These are phyloP conservation scores for Phytophthora fragariaefolia DNA, from an alignment of 352 stramenopile species.

Conservation along the genomic window DNA sequence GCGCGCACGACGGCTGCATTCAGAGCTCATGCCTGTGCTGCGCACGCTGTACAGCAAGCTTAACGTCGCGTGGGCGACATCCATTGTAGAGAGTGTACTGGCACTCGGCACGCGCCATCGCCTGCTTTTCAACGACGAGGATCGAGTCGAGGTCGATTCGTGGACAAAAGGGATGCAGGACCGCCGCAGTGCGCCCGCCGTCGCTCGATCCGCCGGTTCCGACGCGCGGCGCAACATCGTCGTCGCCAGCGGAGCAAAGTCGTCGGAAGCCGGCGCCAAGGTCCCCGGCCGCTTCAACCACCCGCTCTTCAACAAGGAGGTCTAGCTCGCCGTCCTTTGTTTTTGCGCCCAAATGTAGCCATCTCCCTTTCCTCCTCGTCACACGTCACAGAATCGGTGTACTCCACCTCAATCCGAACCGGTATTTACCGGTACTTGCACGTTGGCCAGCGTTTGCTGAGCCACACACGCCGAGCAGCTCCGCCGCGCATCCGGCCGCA, in stretches of 20 bases:
- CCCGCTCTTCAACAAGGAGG: slow-evolving; percentile 77
- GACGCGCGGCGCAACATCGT: slow-evolving; percentile 79
- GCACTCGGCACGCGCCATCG: slow-evolving; percentile 58
- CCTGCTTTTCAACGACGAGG: slow-evolving; percentile 51
- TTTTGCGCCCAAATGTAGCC: slow-evolving; percentile 3
- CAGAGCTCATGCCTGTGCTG: slow-evolving; percentile 67
- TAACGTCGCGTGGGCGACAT: slow-evolving; percentile 59
- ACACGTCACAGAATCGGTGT: slow-evolving; percentile 13
- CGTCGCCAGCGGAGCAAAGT: slow-evolving; percentile 38
- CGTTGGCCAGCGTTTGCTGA: slow-evolving; percentile 19
- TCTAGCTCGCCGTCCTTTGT: slow-evolving; percentile 10
- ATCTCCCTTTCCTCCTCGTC: slow-evolving; percentile 4
- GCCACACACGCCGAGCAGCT: slow-evolving; percentile 29
- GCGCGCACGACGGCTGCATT: slow-evolving; percentile 24
- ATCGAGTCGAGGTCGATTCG: slow-evolving; percentile 61
- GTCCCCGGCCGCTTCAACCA: slow-evolving; percentile 70
- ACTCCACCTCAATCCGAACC: neutral
- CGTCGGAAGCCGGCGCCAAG: slow-evolving; percentile 62
- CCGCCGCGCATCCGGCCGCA: neutral
- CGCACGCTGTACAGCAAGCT: slow-evolving; percentile 67
- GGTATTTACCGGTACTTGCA: neutral
- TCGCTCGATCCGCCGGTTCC: slow-evolving; percentile 49
- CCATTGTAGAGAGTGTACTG: slow-evolving; percentile 66
- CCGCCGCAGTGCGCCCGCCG: slow-evolving; percentile 44
- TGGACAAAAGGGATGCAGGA: slow-evolving; percentile 74